phyloP scores from a whole-genome alignment of 192 early-diverging fungal species.

The Borealophlyctis nickersoniae region DNA sequence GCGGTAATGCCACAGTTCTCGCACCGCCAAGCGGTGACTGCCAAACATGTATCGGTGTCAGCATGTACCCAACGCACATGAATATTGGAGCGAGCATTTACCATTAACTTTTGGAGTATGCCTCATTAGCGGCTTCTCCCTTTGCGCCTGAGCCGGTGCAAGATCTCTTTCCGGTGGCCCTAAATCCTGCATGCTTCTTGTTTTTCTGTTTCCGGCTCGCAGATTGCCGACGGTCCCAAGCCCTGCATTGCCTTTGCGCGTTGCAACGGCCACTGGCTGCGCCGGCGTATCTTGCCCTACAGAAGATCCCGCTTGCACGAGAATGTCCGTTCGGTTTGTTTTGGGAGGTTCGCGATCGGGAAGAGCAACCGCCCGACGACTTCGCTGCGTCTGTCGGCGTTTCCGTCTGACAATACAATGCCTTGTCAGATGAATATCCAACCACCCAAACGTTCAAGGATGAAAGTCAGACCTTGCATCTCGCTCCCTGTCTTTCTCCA shows the following conservation, averaged over 20 bases:
- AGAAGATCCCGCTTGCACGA: not conserved
- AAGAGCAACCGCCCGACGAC: slow-evolving; percentile 52
- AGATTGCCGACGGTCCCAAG: too few species aligned
- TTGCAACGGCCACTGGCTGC: not conserved
- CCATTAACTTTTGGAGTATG: slow-evolving; percentile 26
- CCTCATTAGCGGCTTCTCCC: slow-evolving; percentile 32
- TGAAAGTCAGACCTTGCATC: slow-evolving; percentile 46
- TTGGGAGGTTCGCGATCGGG: slow-evolving; percentile 70
- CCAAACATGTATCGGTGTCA: too few species aligned
- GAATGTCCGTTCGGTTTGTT: slow-evolving; percentile 52
- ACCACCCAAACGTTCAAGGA: slow-evolving; percentile 3
- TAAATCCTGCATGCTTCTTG: too few species aligned
- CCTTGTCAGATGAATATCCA: not conserved
- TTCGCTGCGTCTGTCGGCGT: slow-evolving; percentile 74
- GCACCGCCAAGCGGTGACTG: slow-evolving; percentile 37
- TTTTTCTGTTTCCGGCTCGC: too few species aligned
- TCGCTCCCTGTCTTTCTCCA: slow-evolving; percentile 79
- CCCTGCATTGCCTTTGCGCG: not conserved
- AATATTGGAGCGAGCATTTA: slow-evolving; percentile 8
- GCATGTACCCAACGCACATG: too few species aligned
- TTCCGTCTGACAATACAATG: slow-evolving; percentile 58
- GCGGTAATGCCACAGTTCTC: slow-evolving; percentile 28
- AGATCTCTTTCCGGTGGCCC: too few species aligned
- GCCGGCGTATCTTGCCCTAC: slow-evolving; percentile 9
- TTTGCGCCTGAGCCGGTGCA: too few species aligned